Evolutionary conservation across 169 alveolate species (phyloP).

Genomic region (Plasmodium gaboni): DNA sequence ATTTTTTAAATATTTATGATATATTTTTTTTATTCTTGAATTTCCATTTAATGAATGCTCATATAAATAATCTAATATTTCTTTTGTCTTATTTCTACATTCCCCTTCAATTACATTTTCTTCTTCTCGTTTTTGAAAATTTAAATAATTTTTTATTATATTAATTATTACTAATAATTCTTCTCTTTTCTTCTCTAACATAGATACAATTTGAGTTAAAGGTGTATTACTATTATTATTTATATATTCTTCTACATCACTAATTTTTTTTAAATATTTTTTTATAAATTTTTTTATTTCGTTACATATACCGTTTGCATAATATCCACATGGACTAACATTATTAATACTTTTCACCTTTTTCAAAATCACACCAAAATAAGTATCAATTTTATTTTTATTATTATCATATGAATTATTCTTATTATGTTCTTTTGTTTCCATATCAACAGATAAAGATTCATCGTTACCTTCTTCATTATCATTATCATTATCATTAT

Average conservation of each 20-base stretch:
- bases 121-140: constrained; percentile 73
- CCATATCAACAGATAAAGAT: constrained; percentile 12
- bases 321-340: constrained; percentile 78
- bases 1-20: constrained; percentile 47
- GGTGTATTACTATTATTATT: constrained; percentile 80
- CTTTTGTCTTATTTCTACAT: constrained; percentile 62
- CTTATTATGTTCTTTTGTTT: constrained; percentile 16
- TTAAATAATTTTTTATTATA: constrained; percentile 72
- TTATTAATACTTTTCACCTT: constrained; percentile 59
- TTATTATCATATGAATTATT: constrained; percentile 25
- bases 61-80: constrained; percentile 74
- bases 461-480: not conserved
- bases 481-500: too few relatives aligned
- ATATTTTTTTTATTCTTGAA: constrained; percentile 47
- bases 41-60: constrained; percentile 72
- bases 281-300: constrained; percentile 80
- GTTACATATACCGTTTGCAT: constrained; percentile 78
- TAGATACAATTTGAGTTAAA: constrained; percentile 76
- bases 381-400: constrained; percentile 58
- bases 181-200: constrained; percentile 80
- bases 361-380: constrained; percentile 74
- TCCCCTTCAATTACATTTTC: constrained; percentile 60
- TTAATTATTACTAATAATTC: constrained; percentile 68
- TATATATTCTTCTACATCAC: constrained; percentile 77
- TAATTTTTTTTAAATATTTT: constrained; percentile 74